Conservation (phyloP, 805 yeast species). For the Wickerhamomyces ciferrii region DNA sequence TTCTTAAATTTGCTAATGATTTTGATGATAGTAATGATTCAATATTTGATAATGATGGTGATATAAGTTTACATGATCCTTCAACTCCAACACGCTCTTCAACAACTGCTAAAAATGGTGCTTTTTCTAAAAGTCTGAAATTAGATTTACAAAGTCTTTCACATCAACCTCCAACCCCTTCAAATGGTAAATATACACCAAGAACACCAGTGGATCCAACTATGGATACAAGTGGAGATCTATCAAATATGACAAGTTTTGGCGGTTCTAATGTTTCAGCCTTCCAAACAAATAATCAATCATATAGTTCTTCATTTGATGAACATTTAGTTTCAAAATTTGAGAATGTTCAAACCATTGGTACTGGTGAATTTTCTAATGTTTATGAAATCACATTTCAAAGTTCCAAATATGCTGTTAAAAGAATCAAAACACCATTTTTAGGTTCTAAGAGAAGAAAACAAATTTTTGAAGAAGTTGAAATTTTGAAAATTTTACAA, state of each 20-base stretch:
- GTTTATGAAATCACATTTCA: constrained; percentile 80
- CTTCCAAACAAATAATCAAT: constrained; percentile 18
- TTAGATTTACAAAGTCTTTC: constrained; percentile 9
- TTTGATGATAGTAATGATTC: constrained; percentile 31
- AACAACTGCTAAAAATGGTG: constrained; percentile 13
- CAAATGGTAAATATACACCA: constrained; percentile 22
- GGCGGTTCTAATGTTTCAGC: constrained; percentile 12
- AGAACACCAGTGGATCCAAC: constrained; percentile 21
- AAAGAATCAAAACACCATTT: constrained; percentile 69
- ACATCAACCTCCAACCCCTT: constrained; percentile 13
- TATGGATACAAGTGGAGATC: constrained; percentile 13
- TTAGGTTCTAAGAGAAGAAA: constrained; percentile 52
- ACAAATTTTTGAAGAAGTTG: constrained; percentile 71
- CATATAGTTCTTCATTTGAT: constrained; percentile 21
- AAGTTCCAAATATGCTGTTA: constrained; percentile 73
- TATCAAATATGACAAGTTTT: constrained; percentile 17
- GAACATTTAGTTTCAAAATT: constrained; percentile 43
- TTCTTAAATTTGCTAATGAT: constrained; percentile 33
- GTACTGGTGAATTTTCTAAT: constrained; percentile 84
- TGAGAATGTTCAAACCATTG: constrained; percentile 63
- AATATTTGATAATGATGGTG: constrained; percentile 17
- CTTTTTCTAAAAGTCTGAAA: constrained; percentile 12
- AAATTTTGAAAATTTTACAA: constrained; percentile 44
- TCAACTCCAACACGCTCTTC: constrained; percentile 37
- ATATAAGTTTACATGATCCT: constrained; percentile 24